Evolutionary conservation across 2,329 filamentous ascomycete species (phyloP).

Genomic region (Talaromyces albobiverticillius): DNA sequence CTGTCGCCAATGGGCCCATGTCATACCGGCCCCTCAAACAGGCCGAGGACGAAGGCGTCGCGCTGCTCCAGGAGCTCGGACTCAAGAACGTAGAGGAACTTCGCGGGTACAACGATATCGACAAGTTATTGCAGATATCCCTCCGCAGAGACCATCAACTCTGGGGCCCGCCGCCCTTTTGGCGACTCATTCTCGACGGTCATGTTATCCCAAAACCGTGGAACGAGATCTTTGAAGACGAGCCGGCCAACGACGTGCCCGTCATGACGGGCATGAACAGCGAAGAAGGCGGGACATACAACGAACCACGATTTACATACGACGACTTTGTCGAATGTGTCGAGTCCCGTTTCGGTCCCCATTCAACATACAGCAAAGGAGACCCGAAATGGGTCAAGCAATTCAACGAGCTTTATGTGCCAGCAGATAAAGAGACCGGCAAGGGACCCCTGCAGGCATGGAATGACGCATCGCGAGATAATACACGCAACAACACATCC

Average conservation of each 20-base stretch:
- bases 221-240: background rate
- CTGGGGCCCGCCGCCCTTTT: background rate
- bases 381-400: background rate
- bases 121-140: background rate
- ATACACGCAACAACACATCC: background rate
- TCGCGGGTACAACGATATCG: too few relatives aligned
- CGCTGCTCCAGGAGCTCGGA: background rate
- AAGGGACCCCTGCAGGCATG: background rate
- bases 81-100: background rate
- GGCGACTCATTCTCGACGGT: too few relatives aligned
- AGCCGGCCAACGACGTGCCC: background rate
- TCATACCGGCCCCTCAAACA: background rate
- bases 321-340: background rate
- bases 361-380: background rate
- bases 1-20: background rate
- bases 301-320: background rate
- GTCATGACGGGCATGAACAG: background rate
- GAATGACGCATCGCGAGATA: background rate
- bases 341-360: background rate
- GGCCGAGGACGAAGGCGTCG: background rate
- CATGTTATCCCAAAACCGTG: too few relatives aligned
- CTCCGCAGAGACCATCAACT: background rate
- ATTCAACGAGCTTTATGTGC: background rate
- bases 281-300: background rate
- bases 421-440: background rate